phyloP scores from a whole-genome alignment of 257 asterid species.

The Hygrophila difformis region DNA sequence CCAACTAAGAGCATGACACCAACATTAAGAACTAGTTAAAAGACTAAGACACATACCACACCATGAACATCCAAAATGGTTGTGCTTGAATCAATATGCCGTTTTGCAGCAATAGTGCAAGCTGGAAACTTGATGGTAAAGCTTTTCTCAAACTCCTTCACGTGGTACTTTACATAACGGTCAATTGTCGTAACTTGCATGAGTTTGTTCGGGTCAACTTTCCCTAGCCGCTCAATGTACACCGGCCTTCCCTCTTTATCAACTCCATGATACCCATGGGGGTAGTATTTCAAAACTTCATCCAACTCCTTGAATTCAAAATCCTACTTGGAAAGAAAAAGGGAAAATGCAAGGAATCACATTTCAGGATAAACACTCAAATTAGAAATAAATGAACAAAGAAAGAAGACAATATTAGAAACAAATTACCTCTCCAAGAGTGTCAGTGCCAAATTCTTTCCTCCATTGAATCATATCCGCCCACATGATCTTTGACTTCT shows the following conservation, averaged over 20 bases:
- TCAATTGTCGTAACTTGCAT: conserved; percentile 92
- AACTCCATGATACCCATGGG: conserved; percentile 96
- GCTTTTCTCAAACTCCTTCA: conserved; percentile 74
- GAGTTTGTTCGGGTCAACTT: conserved; percentile 74
- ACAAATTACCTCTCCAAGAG: conserved; percentile 54
- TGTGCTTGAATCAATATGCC: conserved; percentile 91
- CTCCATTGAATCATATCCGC: conserved; percentile 98
- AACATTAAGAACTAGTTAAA: no score
- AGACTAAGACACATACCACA: conserved; percentile 50
- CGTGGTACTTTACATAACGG: conserved; percentile 79
- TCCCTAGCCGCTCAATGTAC: conserved; percentile 87
- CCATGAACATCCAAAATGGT: conserved; percentile 98
- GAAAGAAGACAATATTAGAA: no score
- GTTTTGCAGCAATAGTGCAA: conserved; percentile 90
- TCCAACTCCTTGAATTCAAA: conserved; percentile 70
- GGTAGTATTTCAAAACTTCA: conserved; percentile 80
- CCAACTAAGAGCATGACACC: conserved; percentile 12
- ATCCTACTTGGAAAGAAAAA: conserved; percentile 37
- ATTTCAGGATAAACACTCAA: conserved; percentile 4
- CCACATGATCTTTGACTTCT: conserved; percentile 92
- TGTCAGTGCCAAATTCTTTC: conserved; percentile 86
- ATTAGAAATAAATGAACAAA: not conserved
- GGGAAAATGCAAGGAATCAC: no score
- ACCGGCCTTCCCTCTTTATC: conserved; percentile 95
- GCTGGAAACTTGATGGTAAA: conserved; percentile 87